phyloP scores from a whole-genome alignment of 2,329 filamentous ascomycete species.

The Penicillium frequentans region DNA sequence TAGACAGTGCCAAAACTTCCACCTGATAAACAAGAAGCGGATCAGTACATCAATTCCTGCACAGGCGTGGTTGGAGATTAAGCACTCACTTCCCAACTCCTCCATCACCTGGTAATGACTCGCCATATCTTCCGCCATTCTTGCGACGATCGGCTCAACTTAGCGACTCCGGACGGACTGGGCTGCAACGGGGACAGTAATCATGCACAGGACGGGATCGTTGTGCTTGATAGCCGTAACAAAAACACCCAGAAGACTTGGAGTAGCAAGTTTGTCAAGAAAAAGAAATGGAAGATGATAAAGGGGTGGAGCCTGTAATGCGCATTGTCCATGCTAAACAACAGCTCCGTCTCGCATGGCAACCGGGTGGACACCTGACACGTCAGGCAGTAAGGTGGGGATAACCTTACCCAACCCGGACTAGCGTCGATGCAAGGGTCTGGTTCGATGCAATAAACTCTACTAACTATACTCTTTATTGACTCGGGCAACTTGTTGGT shows the following conservation, averaged over 20 bases:
- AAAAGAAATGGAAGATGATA: conserved; percentile 10
- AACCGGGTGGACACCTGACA: conserved; percentile 7
- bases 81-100: conserved; percentile 80
- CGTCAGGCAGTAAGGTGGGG: conserved; percentile 14
- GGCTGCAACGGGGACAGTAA: conserved; percentile 12
- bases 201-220: conserved; percentile 15
- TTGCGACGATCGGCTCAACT: conserved; percentile 22
- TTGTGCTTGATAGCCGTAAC: conserved; percentile 8
- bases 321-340: conserved; percentile 24
- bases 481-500: not conserved
- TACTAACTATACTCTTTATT: not conserved
- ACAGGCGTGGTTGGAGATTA: not conserved
- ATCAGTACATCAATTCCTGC: conserved; percentile 16
- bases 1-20: conserved; percentile 97
- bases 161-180: conserved; percentile 19
- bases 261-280: conserved; percentile 1
- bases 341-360: conserved; percentile 22
- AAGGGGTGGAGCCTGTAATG: conserved; percentile 25
- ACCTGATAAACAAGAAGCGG: conserved; percentile 52
- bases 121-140: conserved; percentile 60
- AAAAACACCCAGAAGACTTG: conserved; percentile 2
- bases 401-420: conserved; percentile 1
- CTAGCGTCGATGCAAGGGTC: conserved; percentile 18
- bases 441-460: not conserved
- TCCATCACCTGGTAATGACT: conserved; percentile 92